Percentiles rank a stretch among this genome's conserved stretches.
These are phyloP conservation scores for Penicillium sp. DNA, from an alignment of 2,329 filamentous ascomycete genomes.

Conservation along the genomic window DNA sequence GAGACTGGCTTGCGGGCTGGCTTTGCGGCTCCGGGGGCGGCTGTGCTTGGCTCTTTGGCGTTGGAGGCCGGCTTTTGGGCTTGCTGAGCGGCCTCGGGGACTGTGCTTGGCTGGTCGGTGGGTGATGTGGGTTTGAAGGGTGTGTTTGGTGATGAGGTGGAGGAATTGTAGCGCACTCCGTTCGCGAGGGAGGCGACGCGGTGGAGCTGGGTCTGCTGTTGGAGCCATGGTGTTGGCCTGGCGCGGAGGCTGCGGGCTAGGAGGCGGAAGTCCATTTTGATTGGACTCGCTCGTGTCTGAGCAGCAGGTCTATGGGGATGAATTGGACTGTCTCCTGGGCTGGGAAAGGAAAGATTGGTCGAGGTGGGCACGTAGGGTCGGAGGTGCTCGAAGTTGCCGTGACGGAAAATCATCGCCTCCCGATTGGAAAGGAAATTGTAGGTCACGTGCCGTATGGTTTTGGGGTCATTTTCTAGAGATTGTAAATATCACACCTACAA, in stretches of 20 bases:
- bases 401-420: slow-evolving; percentile 18
- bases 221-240: slow-evolving; percentile 31
- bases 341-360: neutral
- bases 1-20: slow-evolving; percentile 8
- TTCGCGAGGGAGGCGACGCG: slow-evolving; percentile 17
- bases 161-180: slow-evolving; percentile 28
- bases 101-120: slow-evolving; percentile 7
- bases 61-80: slow-evolving; percentile 15
- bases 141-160: slow-evolving; percentile 13
- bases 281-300: slow-evolving; percentile 1
- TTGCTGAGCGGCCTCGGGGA: slow-evolving; percentile 2
- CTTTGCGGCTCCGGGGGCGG: neutral
- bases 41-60: slow-evolving; percentile 25
- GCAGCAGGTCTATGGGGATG: slow-evolving; percentile 3
- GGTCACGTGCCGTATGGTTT: slow-evolving; percentile 22
- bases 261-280: slow-evolving; percentile 35
- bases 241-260: slow-evolving; percentile 35
- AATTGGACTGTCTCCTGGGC: neutral
- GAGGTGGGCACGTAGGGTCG: slow-evolving; percentile 3
- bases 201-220: slow-evolving; percentile 21
- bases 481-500: slow-evolving; percentile 3
- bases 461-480: slow-evolving; percentile 3
- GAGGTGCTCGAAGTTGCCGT: slow-evolving; percentile 9
- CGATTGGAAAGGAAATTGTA: slow-evolving; percentile 25
- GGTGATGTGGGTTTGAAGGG: slow-evolving; percentile 4